Evolutionary conservation across 2,329 filamentous ascomycete genomes (phyloP), one percentile per base, ranked within the genome.

Genomic region (Stagonosporopsis rhizophila): DNA sequence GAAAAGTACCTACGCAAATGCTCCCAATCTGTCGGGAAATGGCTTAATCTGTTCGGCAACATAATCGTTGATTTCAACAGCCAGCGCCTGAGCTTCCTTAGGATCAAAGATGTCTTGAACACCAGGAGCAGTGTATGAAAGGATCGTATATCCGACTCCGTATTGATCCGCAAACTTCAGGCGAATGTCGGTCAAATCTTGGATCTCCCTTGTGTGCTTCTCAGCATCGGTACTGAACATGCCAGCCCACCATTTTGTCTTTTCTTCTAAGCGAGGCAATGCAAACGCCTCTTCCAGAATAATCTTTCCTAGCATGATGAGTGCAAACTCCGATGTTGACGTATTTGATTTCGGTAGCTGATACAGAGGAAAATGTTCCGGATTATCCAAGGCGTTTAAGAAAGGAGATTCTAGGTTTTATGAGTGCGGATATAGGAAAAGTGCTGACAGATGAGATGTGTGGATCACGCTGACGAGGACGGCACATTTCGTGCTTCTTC

Each of bases 241-340:
- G 4, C 77, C 74, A 1, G 85, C 86, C 85, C 85, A 87, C 84
- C 85, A 87, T 63, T 78, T 76, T 5, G 83, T 85, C 71, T 82
- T 83, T 60, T 87, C 83, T 41, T 81, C 78, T 59, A 87, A 80
- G 30, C 84, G 80, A 40, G 86, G 84, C 6, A 87, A 78, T 58
- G 82, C 82, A 60, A 87, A 87, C 14, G 85, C 84, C 74, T 88
- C 85, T 70, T 88, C 85, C 20, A 88, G 77, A 12, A 83, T 82
- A 55, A 88, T 80, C 60, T 88, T 88, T 57, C 86, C 85, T 12
- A 81, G 73, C 84, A 87, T 87, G 9, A 20, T 48, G 59, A 52
- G 40, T 41, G n/a, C 6, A 6, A 8, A 45, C n/a, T 20, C 25
- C 25, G 34, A 20, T 11, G 3, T 23, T 23, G 23, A 17, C 5